Percentiles rank a stretch among this genome's conserved stretches.
Conservation (phyloP, 345 rosid species). For the Garcia nutans region DNA sequence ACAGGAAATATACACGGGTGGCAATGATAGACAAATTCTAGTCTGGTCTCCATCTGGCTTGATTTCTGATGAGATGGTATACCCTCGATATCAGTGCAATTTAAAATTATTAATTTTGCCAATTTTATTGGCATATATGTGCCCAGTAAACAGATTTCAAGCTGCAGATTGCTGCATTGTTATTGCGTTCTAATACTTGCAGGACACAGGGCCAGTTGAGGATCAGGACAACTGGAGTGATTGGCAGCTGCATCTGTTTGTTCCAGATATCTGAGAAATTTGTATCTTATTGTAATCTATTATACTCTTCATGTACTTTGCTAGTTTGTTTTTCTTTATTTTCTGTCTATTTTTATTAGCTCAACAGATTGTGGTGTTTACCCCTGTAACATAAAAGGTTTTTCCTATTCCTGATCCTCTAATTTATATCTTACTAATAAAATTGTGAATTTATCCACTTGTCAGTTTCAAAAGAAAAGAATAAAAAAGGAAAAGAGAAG, state of each 20-base stretch:
- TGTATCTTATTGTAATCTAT: background rate
- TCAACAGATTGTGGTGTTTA: background rate
- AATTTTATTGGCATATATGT: background rate
- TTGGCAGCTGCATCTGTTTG: conserved; percentile 20
- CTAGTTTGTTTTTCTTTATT: background rate
- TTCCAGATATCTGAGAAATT: background rate
- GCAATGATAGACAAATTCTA: conserved; percentile 77
- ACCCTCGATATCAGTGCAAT: background rate
- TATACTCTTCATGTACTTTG: background rate
- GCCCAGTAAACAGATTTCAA: background rate
- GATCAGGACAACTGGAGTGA: conserved; percentile 83
- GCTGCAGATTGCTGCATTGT: background rate
- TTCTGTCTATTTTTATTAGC: background rate
- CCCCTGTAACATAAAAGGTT: background rate
- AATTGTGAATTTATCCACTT: background rate
- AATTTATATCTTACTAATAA: background rate
- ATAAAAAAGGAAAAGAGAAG: background rate
- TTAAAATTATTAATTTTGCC: background rate
- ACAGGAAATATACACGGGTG: conserved; percentile 85
- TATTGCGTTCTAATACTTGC: conserved; percentile 14
- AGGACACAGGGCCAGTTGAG: conserved; percentile 44
- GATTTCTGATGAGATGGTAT: conserved; percentile 42
- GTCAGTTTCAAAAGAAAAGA: background rate
- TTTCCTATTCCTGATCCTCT: background rate
- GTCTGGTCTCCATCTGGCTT: conserved; percentile 74